phyloP scores from a whole-genome alignment of 2,329 filamentous ascomycete genomes.

The Alternaria gaisen region DNA sequence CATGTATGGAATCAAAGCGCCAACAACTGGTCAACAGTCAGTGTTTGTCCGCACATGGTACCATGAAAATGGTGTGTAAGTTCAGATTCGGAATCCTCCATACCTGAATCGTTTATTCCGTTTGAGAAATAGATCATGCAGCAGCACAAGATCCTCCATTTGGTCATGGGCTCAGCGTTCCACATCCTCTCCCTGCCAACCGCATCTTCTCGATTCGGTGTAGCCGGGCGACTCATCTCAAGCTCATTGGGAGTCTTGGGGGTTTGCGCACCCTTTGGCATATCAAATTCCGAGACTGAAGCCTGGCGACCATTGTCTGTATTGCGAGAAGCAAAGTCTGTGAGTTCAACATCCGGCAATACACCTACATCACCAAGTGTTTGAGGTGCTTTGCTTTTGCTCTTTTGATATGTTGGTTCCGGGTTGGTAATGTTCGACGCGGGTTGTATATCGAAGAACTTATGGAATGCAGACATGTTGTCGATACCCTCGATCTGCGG shows the following conservation, averaged over 20 bases:
- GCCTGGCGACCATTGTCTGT: conserved; percentile 32
- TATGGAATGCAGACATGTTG: conserved; percentile 52
- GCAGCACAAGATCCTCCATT: conserved; percentile 70
- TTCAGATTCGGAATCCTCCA: conserved; percentile 3
- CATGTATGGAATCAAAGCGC: conserved; percentile 83
- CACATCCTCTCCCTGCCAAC: conserved; percentile 64
- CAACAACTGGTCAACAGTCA: conserved; percentile 60
- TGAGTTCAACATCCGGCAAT: conserved; percentile 47
- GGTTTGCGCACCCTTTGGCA: conserved; percentile 27
- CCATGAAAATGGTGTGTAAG: neutral
- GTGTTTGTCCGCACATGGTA: neutral
- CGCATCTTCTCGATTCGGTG: conserved; percentile 54
- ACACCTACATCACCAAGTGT: conserved; percentile 25
- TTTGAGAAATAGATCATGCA: conserved; percentile 73
- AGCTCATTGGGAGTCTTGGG: conserved; percentile 54
- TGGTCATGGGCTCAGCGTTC: conserved; percentile 70
- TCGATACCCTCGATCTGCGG: conserved; percentile 12
- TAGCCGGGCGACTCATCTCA: conserved; percentile 65
- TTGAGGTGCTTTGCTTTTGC: conserved; percentile 22
- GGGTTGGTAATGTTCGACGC: conserved; percentile 48
- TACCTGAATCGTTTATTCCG: conserved; percentile 75
- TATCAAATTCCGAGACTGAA: conserved; percentile 22
- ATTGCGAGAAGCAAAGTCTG: conserved; percentile 35
- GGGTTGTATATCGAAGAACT: conserved; percentile 56
- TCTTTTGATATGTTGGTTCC: conserved; percentile 47